These are phyloP conservation scores for Sclerotinia subarctica DNA, from an alignment of 2,329 filamentous ascomycete genomes.

Conservation along the genomic window DNA sequence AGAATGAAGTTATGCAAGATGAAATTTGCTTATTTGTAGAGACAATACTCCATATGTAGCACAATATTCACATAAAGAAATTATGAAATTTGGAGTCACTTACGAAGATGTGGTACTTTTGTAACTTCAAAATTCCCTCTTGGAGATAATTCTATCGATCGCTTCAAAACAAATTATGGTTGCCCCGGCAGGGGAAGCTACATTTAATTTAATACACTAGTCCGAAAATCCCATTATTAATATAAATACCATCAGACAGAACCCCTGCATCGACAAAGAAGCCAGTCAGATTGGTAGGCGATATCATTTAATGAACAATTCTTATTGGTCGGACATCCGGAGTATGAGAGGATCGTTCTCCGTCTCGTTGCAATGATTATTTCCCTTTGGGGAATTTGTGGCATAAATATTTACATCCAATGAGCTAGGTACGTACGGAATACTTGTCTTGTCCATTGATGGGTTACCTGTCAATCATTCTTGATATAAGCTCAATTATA, in stretches of 20 bases:
- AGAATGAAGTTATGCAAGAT: conserved; percentile 13
- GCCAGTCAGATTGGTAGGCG: background rate
- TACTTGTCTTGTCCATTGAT: too few relatives aligned
- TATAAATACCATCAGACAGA: conserved; percentile 5
- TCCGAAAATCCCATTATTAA: conserved; percentile 10
- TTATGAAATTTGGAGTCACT: conserved; percentile 15
- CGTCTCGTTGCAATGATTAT: background rate
- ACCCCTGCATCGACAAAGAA: background rate
- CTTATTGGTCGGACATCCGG: background rate
- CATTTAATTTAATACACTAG: background rate
- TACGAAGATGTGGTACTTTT: conserved; percentile 11
- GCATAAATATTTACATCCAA: background rate
- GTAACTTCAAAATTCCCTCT: conserved; percentile 7
- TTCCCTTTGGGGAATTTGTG: background rate
- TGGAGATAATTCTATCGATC: conserved; percentile 16
- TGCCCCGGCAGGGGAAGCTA: conserved; percentile 12
- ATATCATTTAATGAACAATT: background rate
- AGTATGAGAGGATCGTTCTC: background rate
- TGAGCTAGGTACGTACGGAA: background rate
- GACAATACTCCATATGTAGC: background rate
- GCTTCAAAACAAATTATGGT: conserved; percentile 22
- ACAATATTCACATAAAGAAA: conserved; percentile 4
- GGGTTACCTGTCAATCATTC: too few relatives aligned
- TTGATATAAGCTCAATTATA: background rate
- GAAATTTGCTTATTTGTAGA: background rate